Base-by-base conservation (phyloP, 805 yeast genomes). In the Danielozyma ontarioensis region DNA sequence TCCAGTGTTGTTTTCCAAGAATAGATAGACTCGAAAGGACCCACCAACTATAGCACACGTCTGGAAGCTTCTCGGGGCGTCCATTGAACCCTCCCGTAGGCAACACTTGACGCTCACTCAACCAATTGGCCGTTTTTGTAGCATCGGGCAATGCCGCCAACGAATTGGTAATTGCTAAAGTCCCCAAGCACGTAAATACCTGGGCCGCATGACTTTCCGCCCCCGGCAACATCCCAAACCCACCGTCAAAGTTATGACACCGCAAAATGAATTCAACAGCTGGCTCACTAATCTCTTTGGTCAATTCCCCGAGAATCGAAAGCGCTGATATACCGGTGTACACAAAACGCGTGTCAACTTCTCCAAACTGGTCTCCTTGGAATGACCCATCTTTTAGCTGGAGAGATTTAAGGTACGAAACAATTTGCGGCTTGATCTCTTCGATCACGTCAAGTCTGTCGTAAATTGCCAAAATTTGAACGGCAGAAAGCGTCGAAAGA, bases 1-100 rank as follows among this genome's bases (percentile, higher is more conserved):
- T 82, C 88, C 95, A 88, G 42, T 83, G 74, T 13, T 78, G 55
- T 40, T 74, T 78, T 0, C 64, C 74, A 14, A 90, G 64, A 24
- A 86, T 78, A 0, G 83, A 72, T 36, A 89, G 59, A 2, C 87
- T 72, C 2, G 94, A 81, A 15, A 88, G 55, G 7, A 88, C 95
- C 99, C 99, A 93, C 96, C 97, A 93, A 46, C 93, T 80, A 55
- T 93, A 93, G 54, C 99, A 93, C n/a, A 86, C 96, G 57, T 93
- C 99, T 0, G 97, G 95, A 13, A 87, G 62, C 54, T 93, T 93
- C 38, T 93, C 95, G 0, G 97, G 96, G 32, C 99, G 72, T 1
- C 99, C 99, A 52, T 93, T 93, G 35, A 93, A 68, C 0, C 99
- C 99, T 4, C 99, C 99, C 18, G 72, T 72, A 4, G 74, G 70